phyloP scores from a whole-genome alignment of 352 stramenopile species.

The Phytophthora hibernalis region DNA sequence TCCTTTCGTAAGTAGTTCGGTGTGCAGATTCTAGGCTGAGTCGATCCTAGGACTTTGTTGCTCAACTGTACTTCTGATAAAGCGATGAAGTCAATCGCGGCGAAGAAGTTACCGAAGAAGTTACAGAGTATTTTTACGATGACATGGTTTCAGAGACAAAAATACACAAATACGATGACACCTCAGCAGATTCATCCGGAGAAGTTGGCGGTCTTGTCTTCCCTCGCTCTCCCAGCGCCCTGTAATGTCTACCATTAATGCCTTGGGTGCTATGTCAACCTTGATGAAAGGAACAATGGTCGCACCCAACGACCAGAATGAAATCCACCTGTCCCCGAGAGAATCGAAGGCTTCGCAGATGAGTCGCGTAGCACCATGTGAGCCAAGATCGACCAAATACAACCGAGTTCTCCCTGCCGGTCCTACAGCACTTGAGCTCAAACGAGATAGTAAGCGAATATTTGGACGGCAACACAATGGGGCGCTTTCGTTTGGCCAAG shows the following conservation, averaged over 20 bases:
- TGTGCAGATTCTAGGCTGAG: no score
- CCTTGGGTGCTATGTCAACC: background rate
- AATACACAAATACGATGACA: no score
- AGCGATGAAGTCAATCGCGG: no score
- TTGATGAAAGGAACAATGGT: background rate
- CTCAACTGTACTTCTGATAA: no score
- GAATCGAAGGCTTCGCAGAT: background rate
- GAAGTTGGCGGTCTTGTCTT: no score
- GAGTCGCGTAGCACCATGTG: background rate
- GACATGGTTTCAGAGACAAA: background rate
- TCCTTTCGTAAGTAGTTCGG: no score
- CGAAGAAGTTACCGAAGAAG: no score
- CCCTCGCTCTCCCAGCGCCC: no score
- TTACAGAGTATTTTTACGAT: background rate
- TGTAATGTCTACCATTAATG: no score
- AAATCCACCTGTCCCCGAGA: background rate
- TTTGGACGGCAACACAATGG: conserved; percentile 5
- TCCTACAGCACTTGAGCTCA: conserved; percentile 10
- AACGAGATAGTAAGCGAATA: conserved; percentile 14
- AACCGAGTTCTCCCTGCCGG: conserved; percentile 9
- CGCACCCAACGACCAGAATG: background rate
- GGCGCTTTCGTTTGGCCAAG: conserved; percentile 11
- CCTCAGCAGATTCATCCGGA: no score
- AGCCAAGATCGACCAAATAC: background rate
- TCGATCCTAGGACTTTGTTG: no score